Evolutionary conservation across 495 filamentous ascomycete species (phyloP).

Genomic region (Sporormia fimetaria): DNA sequence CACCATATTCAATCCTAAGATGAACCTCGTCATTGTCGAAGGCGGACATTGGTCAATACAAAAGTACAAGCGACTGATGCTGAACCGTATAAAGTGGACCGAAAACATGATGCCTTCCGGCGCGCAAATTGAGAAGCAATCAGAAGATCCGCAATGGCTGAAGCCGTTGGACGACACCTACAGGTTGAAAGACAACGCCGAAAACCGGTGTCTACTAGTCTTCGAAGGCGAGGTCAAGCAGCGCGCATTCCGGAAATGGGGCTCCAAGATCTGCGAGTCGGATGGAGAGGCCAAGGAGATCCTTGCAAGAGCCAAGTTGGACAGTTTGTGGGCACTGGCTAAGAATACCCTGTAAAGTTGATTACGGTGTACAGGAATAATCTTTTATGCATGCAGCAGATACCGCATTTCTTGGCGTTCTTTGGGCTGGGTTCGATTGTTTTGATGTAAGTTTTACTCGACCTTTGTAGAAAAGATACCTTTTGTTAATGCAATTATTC

Average conservation of each 20-base stretch:
- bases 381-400: neutral
- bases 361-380: neutral
- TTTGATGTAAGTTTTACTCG: slow-evolving; percentile 19
- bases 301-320: slow-evolving; percentile 71
- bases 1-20: slow-evolving; percentile 76
- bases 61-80: slow-evolving; percentile 80
- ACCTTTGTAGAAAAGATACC: slow-evolving; percentile 3
- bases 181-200: slow-evolving; percentile 62
- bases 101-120: slow-evolving; percentile 64
- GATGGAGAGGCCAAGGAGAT: slow-evolving; percentile 78
- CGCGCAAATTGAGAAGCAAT: slow-evolving; percentile 48
- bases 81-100: slow-evolving; percentile 87
- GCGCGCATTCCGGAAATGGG: slow-evolving; percentile 74
- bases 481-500: slow-evolving; percentile 9
- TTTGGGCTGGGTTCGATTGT: neutral
- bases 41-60: slow-evolving; percentile 70
- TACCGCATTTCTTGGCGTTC: neutral
- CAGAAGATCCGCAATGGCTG: slow-evolving; percentile 58
- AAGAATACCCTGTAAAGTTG: slow-evolving; percentile 41
- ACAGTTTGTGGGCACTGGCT: slow-evolving; percentile 91
- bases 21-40: slow-evolving; percentile 84
- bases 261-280: slow-evolving; percentile 72
- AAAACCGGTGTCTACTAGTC: slow-evolving; percentile 67
- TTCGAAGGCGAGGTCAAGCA: slow-evolving; percentile 80
- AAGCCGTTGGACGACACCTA: slow-evolving; percentile 63